Evolutionary conservation across 2,329 filamentous ascomycete species (phyloP).

Genomic region (Orbilia quercus): DNA sequence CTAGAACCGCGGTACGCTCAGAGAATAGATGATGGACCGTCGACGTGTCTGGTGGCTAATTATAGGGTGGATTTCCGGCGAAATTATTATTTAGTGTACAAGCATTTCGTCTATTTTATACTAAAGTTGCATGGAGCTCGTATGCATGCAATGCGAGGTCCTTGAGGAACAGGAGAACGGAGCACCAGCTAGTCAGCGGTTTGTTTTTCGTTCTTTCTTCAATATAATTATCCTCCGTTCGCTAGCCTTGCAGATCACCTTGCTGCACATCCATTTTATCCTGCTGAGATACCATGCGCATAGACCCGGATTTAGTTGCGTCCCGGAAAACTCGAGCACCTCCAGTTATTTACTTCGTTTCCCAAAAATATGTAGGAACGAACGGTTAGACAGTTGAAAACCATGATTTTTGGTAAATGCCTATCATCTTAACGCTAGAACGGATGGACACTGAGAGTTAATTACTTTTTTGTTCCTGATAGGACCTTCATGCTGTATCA

Average conservation of each 20-base stretch:
- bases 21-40: constrained; percentile 40
- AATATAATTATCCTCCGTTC: constrained; percentile 56
- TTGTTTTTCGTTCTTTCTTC: constrained; percentile 14
- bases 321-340: constrained; percentile 27
- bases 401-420: constrained; percentile 14
- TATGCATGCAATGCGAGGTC: constrained; percentile 50
- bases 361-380: constrained; percentile 27
- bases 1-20: constrained; percentile 24
- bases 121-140: constrained; percentile 52
- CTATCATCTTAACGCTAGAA: constrained; percentile 19
- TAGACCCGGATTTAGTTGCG: constrained; percentile 23
- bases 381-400: constrained; percentile 23
- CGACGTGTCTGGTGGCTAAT: constrained; percentile 55
- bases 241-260: constrained; percentile 48
- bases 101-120: constrained; percentile 44
- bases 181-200: constrained; percentile 10
- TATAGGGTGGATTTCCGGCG: constrained; percentile 31
- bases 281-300: constrained; percentile 14
- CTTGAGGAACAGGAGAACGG: constrained; percentile 3
- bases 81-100: constrained; percentile 28
- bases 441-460: constrained; percentile 17
- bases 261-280: constrained; percentile 29
- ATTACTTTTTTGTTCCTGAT: constrained; percentile 24
- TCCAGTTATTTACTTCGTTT: background rate
- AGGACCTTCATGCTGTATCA: constrained; percentile 28